These are phyloP conservation scores for Cruciata laevipes DNA, from an alignment of 257 asterid genomes.

Conservation along the genomic window DNA sequence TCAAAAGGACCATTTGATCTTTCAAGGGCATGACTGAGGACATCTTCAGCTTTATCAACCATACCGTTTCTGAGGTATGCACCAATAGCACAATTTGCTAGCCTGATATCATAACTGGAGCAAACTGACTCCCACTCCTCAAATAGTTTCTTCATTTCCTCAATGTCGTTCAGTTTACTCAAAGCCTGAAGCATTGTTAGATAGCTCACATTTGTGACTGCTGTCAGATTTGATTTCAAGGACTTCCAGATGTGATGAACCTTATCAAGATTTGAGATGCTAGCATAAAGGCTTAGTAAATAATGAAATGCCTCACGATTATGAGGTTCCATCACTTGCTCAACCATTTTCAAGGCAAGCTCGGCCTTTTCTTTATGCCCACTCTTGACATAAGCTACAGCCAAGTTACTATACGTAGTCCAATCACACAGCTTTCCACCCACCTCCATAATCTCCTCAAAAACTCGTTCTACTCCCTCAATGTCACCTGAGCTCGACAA, in stretches of 20 bases:
- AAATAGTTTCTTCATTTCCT: constrained; percentile 54
- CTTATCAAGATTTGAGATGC: constrained; percentile 41
- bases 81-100: constrained; percentile 42
- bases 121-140: constrained; percentile 65
- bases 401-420: constrained; percentile 72
- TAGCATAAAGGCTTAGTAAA: constrained; percentile 59
- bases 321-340: constrained; percentile 42
- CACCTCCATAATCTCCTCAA: constrained; percentile 54
- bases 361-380: constrained; percentile 59
- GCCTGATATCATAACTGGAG: constrained; percentile 43
- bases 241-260: constrained; percentile 63
- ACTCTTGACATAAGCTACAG: constrained; percentile 39
- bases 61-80: constrained; percentile 39
- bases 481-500: constrained; percentile 42
- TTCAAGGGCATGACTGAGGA: constrained; percentile 26
- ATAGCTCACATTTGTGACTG: constrained; percentile 53
- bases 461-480: constrained; percentile 63
- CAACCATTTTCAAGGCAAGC: constrained; percentile 49
- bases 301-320: constrained; percentile 54
- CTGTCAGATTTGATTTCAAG: constrained; percentile 36
- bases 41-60: constrained; percentile 53
- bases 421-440: constrained; percentile 47
- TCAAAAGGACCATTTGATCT: constrained; percentile 52
- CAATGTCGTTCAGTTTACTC: constrained; percentile 42
- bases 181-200: constrained; percentile 63